Evolutionary conservation across 306 rosid genomes (phyloP), one percentile per base, ranked within the genome.

Genomic region (Astragalus membranaceus): DNA sequence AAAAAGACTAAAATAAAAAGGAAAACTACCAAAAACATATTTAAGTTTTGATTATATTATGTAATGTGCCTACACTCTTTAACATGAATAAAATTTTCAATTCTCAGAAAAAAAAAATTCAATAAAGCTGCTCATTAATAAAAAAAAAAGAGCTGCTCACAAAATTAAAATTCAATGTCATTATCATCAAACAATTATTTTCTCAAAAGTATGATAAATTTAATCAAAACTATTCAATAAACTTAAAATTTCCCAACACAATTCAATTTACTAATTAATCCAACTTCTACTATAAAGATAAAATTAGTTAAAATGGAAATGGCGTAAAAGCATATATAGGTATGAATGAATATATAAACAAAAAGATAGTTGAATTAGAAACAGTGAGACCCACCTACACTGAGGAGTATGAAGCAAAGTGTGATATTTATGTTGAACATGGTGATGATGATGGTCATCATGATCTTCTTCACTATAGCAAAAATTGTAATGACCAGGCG

Each of bases 361-460:
- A 12, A 12, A 2, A 11, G 15, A 72, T 5, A 37, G 7, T n/a
- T 56, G 4, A 35, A 56, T 17, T 14, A 69, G 4, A 49, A 23
- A 1, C 26, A 20, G 74, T 65, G 72, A 55, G 39, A 87, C 96
- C 39, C 6, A 79, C 83, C 95, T 86, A 70, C 66, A 83, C 49
- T 87, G 88, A 50, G 59, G 51, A 10, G 92, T 84, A 7, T 73
- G 81, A 2, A 37, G 78, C 52, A 83, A 54, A 60, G 68, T 46
- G 70, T 17, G 67, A 20, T 73, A 15, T 12, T 51, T 77, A 5
- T 58, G 85, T 67, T 71, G 81, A 72, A 63, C 41, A 10, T 49
- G 70, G 1, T 30, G 12, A 3, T 26, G 69, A 32, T 51, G 69
- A 50, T 37, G 23, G 11, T 58, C 70, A 3, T 48, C 41, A 2